phyloP scores from a whole-genome alignment of 2,329 filamentous ascomycete genomes.

The Sarocladium brachiariae region DNA sequence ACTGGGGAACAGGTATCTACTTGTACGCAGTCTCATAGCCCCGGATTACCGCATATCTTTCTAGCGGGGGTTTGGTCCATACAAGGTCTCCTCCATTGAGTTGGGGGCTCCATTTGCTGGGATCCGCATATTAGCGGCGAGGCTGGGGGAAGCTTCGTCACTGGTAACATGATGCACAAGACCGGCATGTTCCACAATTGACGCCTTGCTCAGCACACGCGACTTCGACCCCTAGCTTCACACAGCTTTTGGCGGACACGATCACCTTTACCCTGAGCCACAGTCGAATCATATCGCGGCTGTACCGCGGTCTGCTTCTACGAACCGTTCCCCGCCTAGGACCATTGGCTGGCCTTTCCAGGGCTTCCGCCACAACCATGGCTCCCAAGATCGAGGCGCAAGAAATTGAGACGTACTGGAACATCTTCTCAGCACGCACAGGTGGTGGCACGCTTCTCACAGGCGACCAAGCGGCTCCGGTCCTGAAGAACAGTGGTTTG shows the following conservation, averaged over 20 bases:
- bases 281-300: neutral
- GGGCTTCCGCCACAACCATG: constrained; percentile 31
- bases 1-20: too few species aligned
- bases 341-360: neutral
- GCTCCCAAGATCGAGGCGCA: constrained; percentile 55
- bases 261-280: too few species aligned
- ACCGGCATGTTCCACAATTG: neutral
- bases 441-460: constrained; percentile 54
- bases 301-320: neutral
- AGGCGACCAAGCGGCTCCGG: constrained; percentile 54
- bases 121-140: constrained; percentile 4
- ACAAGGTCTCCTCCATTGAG: neutral
- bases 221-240: neutral
- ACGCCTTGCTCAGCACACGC: neutral
- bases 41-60: neutral
- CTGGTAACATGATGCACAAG: neutral
- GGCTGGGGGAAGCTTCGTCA: constrained; percentile 8
- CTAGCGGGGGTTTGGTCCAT: neutral
- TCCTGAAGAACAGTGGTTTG: constrained; percentile 57
- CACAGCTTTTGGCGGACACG: too few species aligned
- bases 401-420: constrained; percentile 61
- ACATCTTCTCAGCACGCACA: constrained; percentile 54
- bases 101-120: neutral
- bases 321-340: neutral
- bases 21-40: neutral